Evolutionary conservation across 345 rosid genomes (phyloP).

Genomic region (Anastatica hierochuntica): DNA sequence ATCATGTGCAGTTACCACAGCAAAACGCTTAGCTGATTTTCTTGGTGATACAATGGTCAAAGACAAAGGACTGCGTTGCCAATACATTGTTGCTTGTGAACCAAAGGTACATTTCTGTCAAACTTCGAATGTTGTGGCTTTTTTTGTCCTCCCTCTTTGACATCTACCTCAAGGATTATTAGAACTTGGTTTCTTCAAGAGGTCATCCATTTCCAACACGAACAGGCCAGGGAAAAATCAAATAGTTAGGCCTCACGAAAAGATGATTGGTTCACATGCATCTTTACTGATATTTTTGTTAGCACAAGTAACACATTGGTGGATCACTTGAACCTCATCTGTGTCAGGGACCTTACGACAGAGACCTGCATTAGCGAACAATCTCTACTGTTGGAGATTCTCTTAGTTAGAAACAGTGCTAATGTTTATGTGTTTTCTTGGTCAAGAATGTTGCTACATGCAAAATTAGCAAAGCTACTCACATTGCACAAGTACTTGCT

Average conservation of each 20-base stretch:
- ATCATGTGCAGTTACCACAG: constrained; percentile 98
- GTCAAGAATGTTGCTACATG: constrained; percentile 3
- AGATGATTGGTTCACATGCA: background rate
- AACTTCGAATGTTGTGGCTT: background rate
- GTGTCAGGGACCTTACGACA: background rate
- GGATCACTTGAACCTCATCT: background rate
- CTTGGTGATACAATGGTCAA: constrained; percentile 92
- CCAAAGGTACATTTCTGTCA: constrained; percentile 49
- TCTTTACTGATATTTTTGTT: background rate
- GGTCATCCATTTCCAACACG: background rate
- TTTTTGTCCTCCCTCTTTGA: background rate
- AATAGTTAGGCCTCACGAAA: constrained; percentile 3
- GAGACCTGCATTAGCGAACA: background rate
- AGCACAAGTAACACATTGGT: background rate
- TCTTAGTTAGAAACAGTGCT: constrained; percentile 9
- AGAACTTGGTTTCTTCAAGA: background rate
- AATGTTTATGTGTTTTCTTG: background rate
- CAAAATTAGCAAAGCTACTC: background rate
- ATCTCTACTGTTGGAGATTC: background rate
- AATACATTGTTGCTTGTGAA: constrained; percentile 91
- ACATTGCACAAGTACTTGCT: constrained; percentile 1
- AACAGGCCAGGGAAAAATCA: background rate
- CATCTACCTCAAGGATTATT: background rate
- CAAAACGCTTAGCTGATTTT: constrained; percentile 88
- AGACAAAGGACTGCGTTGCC: constrained; percentile 96